These are phyloP conservation scores for Leucocoprinus sp. DNA, from an alignment of 768 basidiomycete genomes.

Conservation along the genomic window DNA sequence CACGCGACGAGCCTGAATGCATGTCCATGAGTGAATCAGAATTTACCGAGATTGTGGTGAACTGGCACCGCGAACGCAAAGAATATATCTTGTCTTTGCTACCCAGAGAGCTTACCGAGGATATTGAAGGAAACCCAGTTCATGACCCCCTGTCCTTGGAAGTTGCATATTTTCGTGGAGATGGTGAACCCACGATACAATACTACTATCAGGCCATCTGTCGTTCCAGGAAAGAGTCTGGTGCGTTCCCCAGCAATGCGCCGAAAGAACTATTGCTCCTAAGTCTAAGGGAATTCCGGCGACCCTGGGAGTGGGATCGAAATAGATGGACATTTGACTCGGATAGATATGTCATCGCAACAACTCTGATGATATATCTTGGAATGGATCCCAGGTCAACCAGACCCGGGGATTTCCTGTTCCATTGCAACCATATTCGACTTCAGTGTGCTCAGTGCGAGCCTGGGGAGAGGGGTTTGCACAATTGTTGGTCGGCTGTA, in stretches of 20 bases:
- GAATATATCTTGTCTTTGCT: background rate
- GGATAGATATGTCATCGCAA: background rate
- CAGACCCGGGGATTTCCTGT: background rate
- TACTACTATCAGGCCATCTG: slow-evolving; percentile 4
- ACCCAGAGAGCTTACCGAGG: background rate
- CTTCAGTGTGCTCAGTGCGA: background rate
- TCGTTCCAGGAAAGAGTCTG: background rate
- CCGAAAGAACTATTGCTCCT: background rate
- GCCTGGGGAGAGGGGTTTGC: background rate
- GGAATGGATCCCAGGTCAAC: slow-evolving; percentile 1
- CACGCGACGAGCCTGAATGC: background rate
- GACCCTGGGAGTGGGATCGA: slow-evolving; percentile 2
- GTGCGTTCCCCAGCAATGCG: background rate
- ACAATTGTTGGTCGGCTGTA: slow-evolving; percentile 5
- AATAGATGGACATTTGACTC: background rate
- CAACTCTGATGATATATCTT: background rate
- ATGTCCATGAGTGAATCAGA: background rate
- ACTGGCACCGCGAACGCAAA: background rate
- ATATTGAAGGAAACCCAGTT: background rate
- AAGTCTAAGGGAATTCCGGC: background rate
- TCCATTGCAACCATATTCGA: background rate
- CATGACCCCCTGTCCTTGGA: background rate
- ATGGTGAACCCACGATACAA: background rate
- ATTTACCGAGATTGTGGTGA: background rate
- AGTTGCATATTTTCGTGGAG: slow-evolving; percentile 1